A percentile compares a stretch with the other conserved stretches of the same genome.
These are phyloP conservation scores for Thielaviopsis euricoi DNA, from an alignment of 2,329 filamentous ascomycete genomes.

Conservation along the genomic window DNA sequence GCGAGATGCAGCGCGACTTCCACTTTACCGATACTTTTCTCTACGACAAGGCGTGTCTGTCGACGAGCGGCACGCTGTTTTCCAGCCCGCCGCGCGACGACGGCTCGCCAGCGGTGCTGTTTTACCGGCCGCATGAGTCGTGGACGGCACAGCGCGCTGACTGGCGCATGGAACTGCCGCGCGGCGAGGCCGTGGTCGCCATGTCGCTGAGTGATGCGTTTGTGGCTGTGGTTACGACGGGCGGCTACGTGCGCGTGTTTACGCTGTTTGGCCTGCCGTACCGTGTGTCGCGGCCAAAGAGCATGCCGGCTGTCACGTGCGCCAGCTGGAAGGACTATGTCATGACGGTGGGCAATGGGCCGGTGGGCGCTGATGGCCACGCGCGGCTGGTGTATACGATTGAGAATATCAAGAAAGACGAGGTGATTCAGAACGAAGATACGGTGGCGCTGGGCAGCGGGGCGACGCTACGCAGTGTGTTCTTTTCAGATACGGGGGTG, in stretches of 20 bases:
- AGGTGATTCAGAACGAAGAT: slow-evolving; percentile 90
- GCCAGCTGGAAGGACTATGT: slow-evolving; percentile 92
- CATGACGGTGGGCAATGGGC: slow-evolving; percentile 87
- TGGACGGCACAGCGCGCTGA: slow-evolving; percentile 92
- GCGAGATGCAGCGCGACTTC: slow-evolving; percentile 80
- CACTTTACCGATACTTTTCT: slow-evolving; percentile 94
- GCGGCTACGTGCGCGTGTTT: slow-evolving; percentile 81
- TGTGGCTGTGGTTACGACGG: slow-evolving; percentile 71
- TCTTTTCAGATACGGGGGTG: slow-evolving; percentile 85
- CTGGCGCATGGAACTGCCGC: slow-evolving; percentile 77
- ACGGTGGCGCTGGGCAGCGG: slow-evolving; percentile 68
- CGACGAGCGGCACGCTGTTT: slow-evolving; percentile 72
- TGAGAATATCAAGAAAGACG: slow-evolving; percentile 83
- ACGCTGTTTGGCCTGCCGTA: slow-evolving; percentile 84
- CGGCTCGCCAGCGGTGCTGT: slow-evolving; percentile 59
- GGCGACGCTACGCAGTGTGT: slow-evolving; percentile 60
- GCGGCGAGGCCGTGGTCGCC: slow-evolving; percentile 70
- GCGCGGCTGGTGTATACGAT: slow-evolving; percentile 77
- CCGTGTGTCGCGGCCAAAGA: slow-evolving; percentile 82
- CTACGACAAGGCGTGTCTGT: slow-evolving; percentile 90
- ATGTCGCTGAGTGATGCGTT: slow-evolving; percentile 87
- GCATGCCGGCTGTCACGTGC: slow-evolving; percentile 76
- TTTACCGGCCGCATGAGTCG: slow-evolving; percentile 91
- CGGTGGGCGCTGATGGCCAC: slow-evolving; percentile 61
- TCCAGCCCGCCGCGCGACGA: slow-evolving; percentile 50